Evolutionary conservation across 2,329 filamentous ascomycete genomes (phyloP).

Genomic region (Aureobasidium melanogenum): DNA sequence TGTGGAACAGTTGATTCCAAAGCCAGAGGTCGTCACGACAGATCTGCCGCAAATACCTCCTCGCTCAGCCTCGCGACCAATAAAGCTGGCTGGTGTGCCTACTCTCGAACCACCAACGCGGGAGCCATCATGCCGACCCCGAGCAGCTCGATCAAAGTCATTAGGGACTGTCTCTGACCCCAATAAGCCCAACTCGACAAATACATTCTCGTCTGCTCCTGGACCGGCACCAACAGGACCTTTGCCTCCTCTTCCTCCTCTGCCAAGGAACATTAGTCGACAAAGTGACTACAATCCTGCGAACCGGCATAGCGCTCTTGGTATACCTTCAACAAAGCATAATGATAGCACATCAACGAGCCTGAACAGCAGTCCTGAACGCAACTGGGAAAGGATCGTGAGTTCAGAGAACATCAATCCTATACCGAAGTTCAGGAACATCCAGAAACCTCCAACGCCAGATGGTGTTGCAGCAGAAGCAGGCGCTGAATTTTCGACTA

Average conservation of each 20-base stretch:
- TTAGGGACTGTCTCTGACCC: conserved; percentile 18
- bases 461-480: not conserved
- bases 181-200: conserved; percentile 16
- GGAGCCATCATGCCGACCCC: not conserved
- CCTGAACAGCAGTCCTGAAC: conserved; percentile 6
- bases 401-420: not conserved
- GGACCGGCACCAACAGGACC: conserved; percentile 33
- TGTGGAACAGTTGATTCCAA: conserved; percentile 16
- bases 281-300: conserved; percentile 14
- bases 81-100: not conserved
- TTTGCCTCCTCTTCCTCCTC: conserved; percentile 35
- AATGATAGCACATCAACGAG: not conserved
- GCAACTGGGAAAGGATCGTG: conserved; percentile 7
- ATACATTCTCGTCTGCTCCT: conserved; percentile 11
- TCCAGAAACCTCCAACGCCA: not conserved
- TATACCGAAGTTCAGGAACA: not conserved
- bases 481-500: not conserved
- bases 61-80: not conserved
- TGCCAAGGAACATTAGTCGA: conserved; percentile 18
- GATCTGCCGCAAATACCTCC: not conserved
- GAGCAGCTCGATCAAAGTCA: conserved; percentile 20
- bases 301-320: not conserved
- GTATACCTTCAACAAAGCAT: conserved; percentile 1
- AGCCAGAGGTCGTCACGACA: conserved; percentile 13
- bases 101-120: conserved; percentile 12